Evolutionary conservation across 1,284 basidiomycete species (phyloP), one percentile per base, ranked within the genome.

Genomic region (Ganoderma lucidum): DNA sequence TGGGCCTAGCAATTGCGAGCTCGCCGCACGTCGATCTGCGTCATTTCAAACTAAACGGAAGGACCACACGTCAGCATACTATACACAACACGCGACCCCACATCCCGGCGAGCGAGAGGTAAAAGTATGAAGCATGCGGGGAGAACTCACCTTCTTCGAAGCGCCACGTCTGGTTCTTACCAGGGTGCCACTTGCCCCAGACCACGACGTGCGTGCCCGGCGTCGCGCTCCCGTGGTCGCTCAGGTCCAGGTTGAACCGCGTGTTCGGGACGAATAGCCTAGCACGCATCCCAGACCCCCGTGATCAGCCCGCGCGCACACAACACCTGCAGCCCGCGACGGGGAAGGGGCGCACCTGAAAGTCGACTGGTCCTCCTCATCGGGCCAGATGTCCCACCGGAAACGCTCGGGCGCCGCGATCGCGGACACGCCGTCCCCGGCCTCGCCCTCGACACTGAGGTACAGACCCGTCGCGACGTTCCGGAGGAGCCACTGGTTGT

Each of bases 161-260:
- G 45, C 45, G 45, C 45, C 45, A 48, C 45, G 45, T 48, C 45
- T 48, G 45, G 45, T 48, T 48, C 45, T 51, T 51, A 2, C 48
- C 48, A 1, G 48, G 48, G n/a, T 23, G 23, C 48, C 48, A 51
- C 23, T 28, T 51, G 0, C 9, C 8, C 48, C n/a, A 51, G 9
- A 51, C 23, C n/a, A 28, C 48, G 48, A 48, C 45, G 45, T 48
- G 45, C 45, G 45, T 48, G 6, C 45, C 48, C 23, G 48, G 48
- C 10, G 9, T 12, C 48, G n/a, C 23, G n/a, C n/a, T 51, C 48
- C 48, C 48, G 23, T 51, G n/a, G 48, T 51, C n/a, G n/a, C 48
- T 51, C 48, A 51, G 23, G 48, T 51, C 48, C 48, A 51, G 10
- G n/a, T 51, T 51, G n/a, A 51, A 28, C 48, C 3, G 48, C 48